Base-by-base conservation (phyloP, 2,329 filamentous ascomycete species). In the Penicillium expansum region DNA sequence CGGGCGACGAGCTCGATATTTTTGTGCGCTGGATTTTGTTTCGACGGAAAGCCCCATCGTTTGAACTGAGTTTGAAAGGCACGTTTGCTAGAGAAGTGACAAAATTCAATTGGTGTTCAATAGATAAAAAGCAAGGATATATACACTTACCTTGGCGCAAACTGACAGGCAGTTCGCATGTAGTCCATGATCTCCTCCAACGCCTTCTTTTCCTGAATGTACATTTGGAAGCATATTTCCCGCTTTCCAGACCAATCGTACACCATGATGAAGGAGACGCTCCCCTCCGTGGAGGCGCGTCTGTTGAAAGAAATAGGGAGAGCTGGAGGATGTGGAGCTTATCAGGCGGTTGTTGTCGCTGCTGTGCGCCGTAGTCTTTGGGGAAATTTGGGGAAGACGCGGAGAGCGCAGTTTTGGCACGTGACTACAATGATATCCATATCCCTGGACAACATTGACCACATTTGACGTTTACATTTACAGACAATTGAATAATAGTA, bases 41-140 rank as follows among this genome's bases (percentile, higher is more conserved):
- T 91, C 56, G 82, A 84, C 14, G 90, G 89, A 64, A 94, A 93
- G 8, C 85, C 83, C 91, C 91, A 94, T 70, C 85, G 81, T 68
- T 86, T 88, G 74, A 92, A 90, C 64, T 91, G 88, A 4, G 82
- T 85, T 72, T 91, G 89, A 60, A 88, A 91, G 42, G 87, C 86
- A 58, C 89, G 86, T 77, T 90, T 91, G 72, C 89, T 73, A 53
- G 42, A 59, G 22, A 22, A 22, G 14, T 41, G 27, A 39, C 16
- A 13, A 27, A 11, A 38, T 35, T 56, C 20, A 55, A 32, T 45
- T 52, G 6, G 22, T 43, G 24, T 32, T 30, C 48, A 18, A 48
- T 41, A 52, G 30, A 56, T 35, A 27, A 35, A 35, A 45, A 52
- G 45, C 37, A 37, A 32, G 48, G 44, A 48, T 16, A 42, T 16